A percentile compares a stretch with the other conserved stretches of the same genome.
These are phyloP conservation scores for Acmispon strigosus DNA, from an alignment of 306 rosid genomes.

Conservation along the genomic window DNA sequence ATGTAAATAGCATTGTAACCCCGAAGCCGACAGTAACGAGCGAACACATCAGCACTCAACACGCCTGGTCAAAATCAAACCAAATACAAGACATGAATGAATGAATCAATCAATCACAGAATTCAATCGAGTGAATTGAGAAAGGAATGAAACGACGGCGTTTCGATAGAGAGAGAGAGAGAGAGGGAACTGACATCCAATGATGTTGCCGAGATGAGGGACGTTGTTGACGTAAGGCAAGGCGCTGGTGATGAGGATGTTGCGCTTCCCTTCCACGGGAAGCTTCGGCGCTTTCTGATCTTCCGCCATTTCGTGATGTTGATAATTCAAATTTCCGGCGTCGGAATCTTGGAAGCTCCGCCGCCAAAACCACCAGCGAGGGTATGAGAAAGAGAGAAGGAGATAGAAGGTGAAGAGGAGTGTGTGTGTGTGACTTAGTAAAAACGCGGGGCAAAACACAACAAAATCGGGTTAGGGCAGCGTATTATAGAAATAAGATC, in stretches of 20 bases:
- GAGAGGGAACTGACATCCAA: constrained; percentile 42
- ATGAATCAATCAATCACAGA: neutral
- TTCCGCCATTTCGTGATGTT: neutral
- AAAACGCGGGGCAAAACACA: neutral
- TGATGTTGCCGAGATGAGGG: constrained; percentile 94
- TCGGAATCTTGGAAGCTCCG: neutral
- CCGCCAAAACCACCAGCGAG: neutral
- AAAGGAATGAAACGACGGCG: neutral
- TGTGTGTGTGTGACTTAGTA: neutral
- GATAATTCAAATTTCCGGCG: neutral
- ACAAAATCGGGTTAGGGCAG: neutral
- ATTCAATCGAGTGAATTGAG: neutral
- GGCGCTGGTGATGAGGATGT: constrained; percentile 93
- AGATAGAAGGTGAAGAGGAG: neutral
- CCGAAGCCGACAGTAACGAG: constrained; percentile 81
- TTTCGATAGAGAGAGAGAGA: too few relatives aligned
- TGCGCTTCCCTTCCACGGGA: constrained; percentile 75
- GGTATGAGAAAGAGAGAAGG: neutral
- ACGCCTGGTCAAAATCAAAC: constrained; percentile 45
- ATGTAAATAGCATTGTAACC: constrained; percentile 77
- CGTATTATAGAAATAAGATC: too few relatives aligned
- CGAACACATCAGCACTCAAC: constrained; percentile 91
- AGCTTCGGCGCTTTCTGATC: constrained; percentile 37
- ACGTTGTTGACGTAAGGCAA: constrained; percentile 95
- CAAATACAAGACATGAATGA: neutral